Evolutionary conservation across 1,284 basidiomycete genomes (phyloP), one percentile per base, ranked within the genome.

Genomic region (Afroboletus lepidellus): DNA sequence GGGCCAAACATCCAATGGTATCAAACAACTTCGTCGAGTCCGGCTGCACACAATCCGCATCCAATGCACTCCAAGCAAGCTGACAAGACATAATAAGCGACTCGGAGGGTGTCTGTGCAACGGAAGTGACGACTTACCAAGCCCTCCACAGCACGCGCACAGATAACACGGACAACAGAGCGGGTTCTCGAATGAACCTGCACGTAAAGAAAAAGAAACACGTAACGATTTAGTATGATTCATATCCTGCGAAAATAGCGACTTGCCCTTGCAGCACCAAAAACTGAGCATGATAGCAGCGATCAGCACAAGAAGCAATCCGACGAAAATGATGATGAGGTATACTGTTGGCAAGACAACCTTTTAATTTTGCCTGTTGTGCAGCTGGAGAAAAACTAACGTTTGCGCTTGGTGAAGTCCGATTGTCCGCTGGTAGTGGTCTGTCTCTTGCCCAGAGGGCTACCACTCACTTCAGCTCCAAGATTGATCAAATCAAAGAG

Each of bases 141-240:
- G 72, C 36, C 83, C 82, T 53, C 82, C 82, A 53, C 82, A 84
- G 65, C 81, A 84, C 3, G 82, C 82, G 55, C 83, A 84, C 6
- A 83, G 71, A 62, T 84, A 84, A 59, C 82, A 84, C 1, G 82
- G 82, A 57, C 80, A 84, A 57, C 82, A 84, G 0, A 77, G 67
- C 1, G 81, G 81, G 50, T 84, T 84, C 54, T 79, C 58, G 57
- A 84, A 83, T 0, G 76, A 62, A n/a, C 77, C 80, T 80, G 47
- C 13, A 51, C 52, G 49, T 48, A 6, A 21, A 9, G 39, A 48
- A 32, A 5, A 20, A 8, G 45, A 56, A 49, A 24, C 18, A 42
- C 15, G 5, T 24, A 4, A 45, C 29, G 53, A 16, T 25, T 60
- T 44, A 55, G 41, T 33, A 41, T 8, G 23, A 30, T 23, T 33